A percentile compares a stretch with the other conserved stretches of the same genome.
Conservation (phyloP, 257 asterid genomes). For the Euphrasia confusa region DNA sequence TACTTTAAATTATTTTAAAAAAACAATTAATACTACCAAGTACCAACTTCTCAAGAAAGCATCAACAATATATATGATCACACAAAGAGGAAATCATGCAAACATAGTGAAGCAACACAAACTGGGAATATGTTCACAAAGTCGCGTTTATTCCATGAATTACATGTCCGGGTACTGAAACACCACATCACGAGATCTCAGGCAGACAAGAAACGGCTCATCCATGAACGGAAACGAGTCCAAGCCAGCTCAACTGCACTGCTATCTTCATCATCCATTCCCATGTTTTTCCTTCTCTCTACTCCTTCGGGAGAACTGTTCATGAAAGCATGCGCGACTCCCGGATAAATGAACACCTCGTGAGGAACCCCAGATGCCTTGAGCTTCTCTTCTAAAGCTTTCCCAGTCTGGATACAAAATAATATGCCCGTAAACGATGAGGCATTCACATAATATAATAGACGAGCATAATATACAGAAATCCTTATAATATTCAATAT, state of each 20-base stretch:
- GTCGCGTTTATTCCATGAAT: slow-evolving; percentile 3
- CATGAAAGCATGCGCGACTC: slow-evolving; percentile 84
- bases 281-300: slow-evolving; percentile 77
- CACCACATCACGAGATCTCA: slow-evolving; percentile 22
- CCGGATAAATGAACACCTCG: slow-evolving; percentile 78
- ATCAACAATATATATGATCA: no score
- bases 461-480: background rate
- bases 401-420: slow-evolving; percentile 54
- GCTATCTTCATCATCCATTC: slow-evolving; percentile 62
- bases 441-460: background rate
- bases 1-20: no score
- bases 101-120: background rate
- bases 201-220: slow-evolving; percentile 57
- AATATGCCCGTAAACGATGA: background rate
- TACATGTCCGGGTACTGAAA: background rate
- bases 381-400: slow-evolving; percentile 78
- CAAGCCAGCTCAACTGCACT: slow-evolving; percentile 79
- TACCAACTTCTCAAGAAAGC: no score
- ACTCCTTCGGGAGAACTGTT: slow-evolving; percentile 69
- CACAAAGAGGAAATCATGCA: no score
- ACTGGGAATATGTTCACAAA: background rate
- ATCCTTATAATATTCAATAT: no score
- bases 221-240: slow-evolving; percentile 78
- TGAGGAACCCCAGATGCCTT: slow-evolving; percentile 66
- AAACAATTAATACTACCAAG: no score